These are phyloP conservation scores for Chaetomium sp. DNA, from an alignment of 2,329 filamentous ascomycete genomes.

Conservation along the genomic window DNA sequence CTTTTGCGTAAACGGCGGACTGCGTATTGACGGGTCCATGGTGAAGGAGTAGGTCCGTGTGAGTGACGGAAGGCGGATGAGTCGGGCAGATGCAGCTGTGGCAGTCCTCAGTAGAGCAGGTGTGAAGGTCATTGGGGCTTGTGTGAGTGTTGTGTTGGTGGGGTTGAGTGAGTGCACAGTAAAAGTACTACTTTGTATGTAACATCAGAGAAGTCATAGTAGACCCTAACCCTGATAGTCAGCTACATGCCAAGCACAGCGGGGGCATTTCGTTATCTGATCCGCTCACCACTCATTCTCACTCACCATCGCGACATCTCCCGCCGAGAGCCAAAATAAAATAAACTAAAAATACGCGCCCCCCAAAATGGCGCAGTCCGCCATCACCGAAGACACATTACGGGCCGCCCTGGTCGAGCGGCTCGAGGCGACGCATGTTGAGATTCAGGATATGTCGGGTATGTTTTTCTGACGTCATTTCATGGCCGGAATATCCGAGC, in stretches of 20 bases:
- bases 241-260: slow-evolving; percentile 5
- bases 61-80: not conserved
- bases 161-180: not conserved
- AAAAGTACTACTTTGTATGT: no score
- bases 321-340: no score
- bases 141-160: not conserved
- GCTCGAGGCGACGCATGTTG: slow-evolving; percentile 70
- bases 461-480: slow-evolving; percentile 29
- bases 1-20: slow-evolving; percentile 40
- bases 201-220: not conserved
- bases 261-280: not conserved
- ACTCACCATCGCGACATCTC: not conserved
- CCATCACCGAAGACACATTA: slow-evolving; percentile 67
- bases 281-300: not conserved
- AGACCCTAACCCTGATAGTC: slow-evolving; percentile 14
- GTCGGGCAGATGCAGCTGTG: slow-evolving; percentile 1
- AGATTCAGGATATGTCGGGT: slow-evolving; percentile 92
- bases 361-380: slow-evolving; percentile 43
- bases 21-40: slow-evolving; percentile 20
- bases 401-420: slow-evolving; percentile 61
- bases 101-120: not conserved
- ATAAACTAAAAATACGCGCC: no score
- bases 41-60: slow-evolving; percentile 4
- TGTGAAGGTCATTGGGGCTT: slow-evolving; percentile 9
- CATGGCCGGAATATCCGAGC: slow-evolving; percentile 25